These are phyloP conservation scores for Pisolithus tinctorius DNA, from an alignment of 768 basidiomycete species.

Conservation along the genomic window DNA sequence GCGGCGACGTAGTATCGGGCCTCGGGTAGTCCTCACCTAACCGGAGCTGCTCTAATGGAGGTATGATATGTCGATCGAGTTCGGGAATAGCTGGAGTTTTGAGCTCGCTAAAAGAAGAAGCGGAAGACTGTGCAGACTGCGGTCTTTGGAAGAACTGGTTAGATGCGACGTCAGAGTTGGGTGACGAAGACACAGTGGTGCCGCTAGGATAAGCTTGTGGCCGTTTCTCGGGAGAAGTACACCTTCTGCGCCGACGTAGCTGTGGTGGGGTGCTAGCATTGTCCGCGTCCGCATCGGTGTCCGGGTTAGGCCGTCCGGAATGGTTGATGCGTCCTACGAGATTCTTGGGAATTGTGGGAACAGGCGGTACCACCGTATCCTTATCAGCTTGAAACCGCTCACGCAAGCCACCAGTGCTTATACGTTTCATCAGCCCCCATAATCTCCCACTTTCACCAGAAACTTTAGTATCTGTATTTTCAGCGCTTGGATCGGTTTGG, in stretches of 20 bases:
- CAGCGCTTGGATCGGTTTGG: constrained; percentile 4
- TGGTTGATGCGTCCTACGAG: constrained; percentile 13
- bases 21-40: constrained; percentile 20
- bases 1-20: background rate
- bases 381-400: constrained; percentile 34
- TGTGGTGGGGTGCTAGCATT: constrained; percentile 5
- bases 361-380: constrained; percentile 40
- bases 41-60: constrained; percentile 48
- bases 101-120: constrained; percentile 48
- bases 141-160: constrained; percentile 45
- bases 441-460: constrained; percentile 37
- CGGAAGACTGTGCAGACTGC: constrained; percentile 44
- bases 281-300: background rate
- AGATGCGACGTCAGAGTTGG: constrained; percentile 51
- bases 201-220: constrained; percentile 34
- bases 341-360: constrained; percentile 52
- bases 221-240: constrained; percentile 6
- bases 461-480: constrained; percentile 2
- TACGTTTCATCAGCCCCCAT: constrained; percentile 66
- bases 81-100: constrained; percentile 33
- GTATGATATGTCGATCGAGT: constrained; percentile 42
- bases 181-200: constrained; percentile 55
- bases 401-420: constrained; percentile 57
- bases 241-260: background rate
- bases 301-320: constrained; percentile 2